A percentile compares a stretch with the other conserved stretches of the same genome.
Conservation (phyloP, 306 rosid species). For the Vigna mungo region DNA sequence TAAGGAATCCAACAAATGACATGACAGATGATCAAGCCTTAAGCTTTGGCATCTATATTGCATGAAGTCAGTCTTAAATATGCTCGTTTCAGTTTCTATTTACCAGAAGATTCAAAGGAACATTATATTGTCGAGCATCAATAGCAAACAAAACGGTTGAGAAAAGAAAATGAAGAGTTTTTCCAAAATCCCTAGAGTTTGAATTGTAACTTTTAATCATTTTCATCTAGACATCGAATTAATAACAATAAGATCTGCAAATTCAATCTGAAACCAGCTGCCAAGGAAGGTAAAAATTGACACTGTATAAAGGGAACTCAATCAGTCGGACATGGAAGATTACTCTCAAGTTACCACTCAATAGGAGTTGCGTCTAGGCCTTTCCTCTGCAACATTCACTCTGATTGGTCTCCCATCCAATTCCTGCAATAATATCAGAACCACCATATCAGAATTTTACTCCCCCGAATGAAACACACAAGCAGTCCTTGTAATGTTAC, state of each 20-base stretch:
- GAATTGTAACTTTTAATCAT: constrained; percentile 26
- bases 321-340: constrained; percentile 32
- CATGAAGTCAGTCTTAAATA: too few species aligned
- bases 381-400: constrained; percentile 91
- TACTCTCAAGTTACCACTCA: constrained; percentile 51
- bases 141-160: constrained; percentile 1
- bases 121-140: constrained; percentile 2
- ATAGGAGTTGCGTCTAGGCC: constrained; percentile 68
- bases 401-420: constrained; percentile 84
- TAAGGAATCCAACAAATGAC: too few species aligned
- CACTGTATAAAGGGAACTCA: constrained; percentile 44
- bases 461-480: constrained; percentile 23
- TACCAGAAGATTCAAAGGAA: background rate
- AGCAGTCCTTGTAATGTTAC: constrained; percentile 19
- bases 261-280: constrained; percentile 47
- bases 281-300: constrained; percentile 39
- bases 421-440: constrained; percentile 57
- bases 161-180: background rate
- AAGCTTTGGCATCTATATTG: too few species aligned
- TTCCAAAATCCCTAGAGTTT: constrained; percentile 34
- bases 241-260: constrained; percentile 23
- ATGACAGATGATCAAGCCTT: too few species aligned
- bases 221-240: constrained; percentile 32
- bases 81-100: too few species aligned
- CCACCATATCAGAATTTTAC: constrained; percentile 28